Evolutionary conservation across 176 grass and related monocot species (phyloP).

Genomic region (Juncus effusus): DNA sequence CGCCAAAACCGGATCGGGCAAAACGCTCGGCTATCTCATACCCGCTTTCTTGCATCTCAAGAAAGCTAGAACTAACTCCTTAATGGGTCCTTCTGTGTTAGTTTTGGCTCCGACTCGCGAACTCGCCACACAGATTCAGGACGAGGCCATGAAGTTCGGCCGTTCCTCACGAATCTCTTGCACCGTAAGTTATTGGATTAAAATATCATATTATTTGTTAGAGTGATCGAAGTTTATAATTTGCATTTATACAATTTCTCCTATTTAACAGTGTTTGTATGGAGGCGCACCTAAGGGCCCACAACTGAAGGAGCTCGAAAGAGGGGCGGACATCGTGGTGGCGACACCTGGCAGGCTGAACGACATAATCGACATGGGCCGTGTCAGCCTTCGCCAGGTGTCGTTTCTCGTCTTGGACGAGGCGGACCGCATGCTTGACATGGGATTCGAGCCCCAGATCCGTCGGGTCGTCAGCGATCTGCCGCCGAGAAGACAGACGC

Average conservation of each 20-base stretch:
- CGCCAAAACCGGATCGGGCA: constrained; percentile 95
- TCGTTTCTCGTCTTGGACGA: constrained; percentile 96
- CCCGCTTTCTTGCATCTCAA: constrained; percentile 98
- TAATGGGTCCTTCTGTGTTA: constrained; percentile 77
- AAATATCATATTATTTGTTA: neutral
- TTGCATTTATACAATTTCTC: constrained; percentile 11
- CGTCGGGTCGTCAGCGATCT: constrained; percentile 86
- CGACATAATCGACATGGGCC: constrained; percentile 92
- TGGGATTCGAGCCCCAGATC: constrained; percentile 99
- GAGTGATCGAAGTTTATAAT: constrained; percentile 7
- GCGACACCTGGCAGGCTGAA: constrained; percentile 98
- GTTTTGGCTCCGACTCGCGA: constrained; percentile 88
- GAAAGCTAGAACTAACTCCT: constrained; percentile 62
- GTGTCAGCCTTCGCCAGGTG: constrained; percentile 80
- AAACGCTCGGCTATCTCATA: constrained; percentile 92
- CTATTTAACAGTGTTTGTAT: constrained; percentile 70
- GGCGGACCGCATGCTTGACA: constrained; percentile 96
- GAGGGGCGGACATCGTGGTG: constrained; percentile 90
- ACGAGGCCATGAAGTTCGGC: constrained; percentile 92
- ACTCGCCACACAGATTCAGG: constrained; percentile 98
- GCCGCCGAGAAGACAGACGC: constrained; percentile 72
- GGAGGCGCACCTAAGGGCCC: constrained; percentile 89
- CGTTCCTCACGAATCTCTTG: constrained; percentile 83
- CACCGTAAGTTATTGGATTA: constrained; percentile 56
- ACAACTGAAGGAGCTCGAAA: constrained; percentile 90